Evolutionary conservation across 116 monocot genomes (phyloP).

Genomic region (Zostera marina): DNA sequence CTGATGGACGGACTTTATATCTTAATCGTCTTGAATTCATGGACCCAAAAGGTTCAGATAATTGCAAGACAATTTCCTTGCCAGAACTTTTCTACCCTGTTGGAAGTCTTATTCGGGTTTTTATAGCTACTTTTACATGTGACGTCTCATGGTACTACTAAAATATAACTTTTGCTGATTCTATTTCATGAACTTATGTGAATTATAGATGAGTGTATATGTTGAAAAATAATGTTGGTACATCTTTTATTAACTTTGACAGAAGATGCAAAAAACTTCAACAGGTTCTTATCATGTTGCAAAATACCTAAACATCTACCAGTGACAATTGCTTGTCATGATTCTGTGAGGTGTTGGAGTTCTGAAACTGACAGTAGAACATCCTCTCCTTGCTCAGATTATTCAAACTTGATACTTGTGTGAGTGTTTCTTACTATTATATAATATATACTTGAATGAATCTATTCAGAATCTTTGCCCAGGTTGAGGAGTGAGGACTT

Average conservation of each 20-base stretch:
- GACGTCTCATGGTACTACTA: conserved; percentile 52
- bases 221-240: background rate
- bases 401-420: conserved; percentile 68
- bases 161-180: background rate
- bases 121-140: conserved; percentile 70
- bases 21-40: conserved; percentile 37
- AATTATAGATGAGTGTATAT: background rate
- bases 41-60: conserved; percentile 10
- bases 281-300: conserved; percentile 64
- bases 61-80: conserved; percentile 27
- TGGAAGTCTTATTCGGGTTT: conserved; percentile 33
- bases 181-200: background rate
- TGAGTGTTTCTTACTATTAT: conserved; percentile 8
- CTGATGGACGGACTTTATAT: conserved; percentile 46
- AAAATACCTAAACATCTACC: conserved; percentile 47
- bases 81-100: conserved; percentile 65
- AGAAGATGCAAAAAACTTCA: background rate
- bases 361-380: conserved; percentile 32
- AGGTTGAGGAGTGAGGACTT: background rate
- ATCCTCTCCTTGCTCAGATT: conserved; percentile 31
- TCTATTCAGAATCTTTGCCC: background rate
- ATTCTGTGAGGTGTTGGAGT: conserved; percentile 55
- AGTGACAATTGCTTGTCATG: conserved; percentile 76
- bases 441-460: background rate
- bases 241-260: background rate